Percentiles rank a stretch among this genome's conserved stretches.
phyloP scores from a whole-genome alignment of 345 rosid species.

The Citrus unshiu region DNA sequence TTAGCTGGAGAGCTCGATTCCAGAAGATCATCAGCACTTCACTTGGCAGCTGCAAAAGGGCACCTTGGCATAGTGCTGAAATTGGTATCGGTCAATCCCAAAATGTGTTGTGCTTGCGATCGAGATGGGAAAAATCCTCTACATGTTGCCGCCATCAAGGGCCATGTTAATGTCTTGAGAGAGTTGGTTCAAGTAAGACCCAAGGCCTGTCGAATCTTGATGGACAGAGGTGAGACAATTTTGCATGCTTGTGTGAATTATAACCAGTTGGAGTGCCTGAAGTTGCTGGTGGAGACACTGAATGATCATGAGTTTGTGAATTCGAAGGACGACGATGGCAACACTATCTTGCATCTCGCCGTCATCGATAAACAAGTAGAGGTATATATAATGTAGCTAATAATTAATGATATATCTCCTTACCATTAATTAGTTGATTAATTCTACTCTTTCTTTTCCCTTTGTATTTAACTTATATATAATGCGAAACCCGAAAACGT shows the following conservation, averaged over 20 bases:
- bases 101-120: constrained; percentile 5
- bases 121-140: constrained; percentile 25
- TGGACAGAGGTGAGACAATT: constrained; percentile 22
- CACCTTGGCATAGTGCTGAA: constrained; percentile 10
- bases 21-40: constrained; percentile 2
- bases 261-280: constrained; percentile 15
- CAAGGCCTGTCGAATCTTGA: neutral
- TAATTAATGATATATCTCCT: no score
- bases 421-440: no score
- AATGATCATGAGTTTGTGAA: constrained; percentile 18
- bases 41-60: constrained; percentile 17
- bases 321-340: constrained; percentile 21
- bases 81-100: constrained; percentile 9
- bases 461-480: no score
- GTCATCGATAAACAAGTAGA: constrained; percentile 14
- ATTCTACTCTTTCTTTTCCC: no score
- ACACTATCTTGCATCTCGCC: constrained; percentile 27
- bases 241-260: constrained; percentile 21
- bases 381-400: neutral
- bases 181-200: constrained; percentile 10
- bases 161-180: constrained; percentile 5
- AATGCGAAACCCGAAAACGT: neutral
- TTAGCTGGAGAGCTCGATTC: constrained; percentile 4
- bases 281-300: constrained; percentile 14
- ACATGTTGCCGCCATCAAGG: constrained; percentile 24